phyloP scores from a whole-genome alignment of 441 rosid species.

The Gossypium aridum region DNA sequence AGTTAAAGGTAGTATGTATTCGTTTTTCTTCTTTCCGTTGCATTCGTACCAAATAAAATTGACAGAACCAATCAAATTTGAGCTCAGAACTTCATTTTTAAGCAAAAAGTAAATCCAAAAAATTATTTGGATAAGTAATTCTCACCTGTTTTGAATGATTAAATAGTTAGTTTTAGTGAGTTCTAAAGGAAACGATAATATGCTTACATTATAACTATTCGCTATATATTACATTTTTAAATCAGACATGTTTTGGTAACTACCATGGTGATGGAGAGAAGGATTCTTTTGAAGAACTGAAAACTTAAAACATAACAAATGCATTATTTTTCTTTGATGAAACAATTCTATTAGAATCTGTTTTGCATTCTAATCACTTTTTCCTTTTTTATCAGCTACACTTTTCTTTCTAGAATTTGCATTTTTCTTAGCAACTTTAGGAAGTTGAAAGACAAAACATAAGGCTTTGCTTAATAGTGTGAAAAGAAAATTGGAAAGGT shows the following conservation, averaged over 20 bases:
- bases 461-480: background rate
- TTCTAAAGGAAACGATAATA: background rate
- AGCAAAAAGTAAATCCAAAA: background rate
- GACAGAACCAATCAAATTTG: background rate
- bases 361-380: background rate
- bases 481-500: too few species aligned
- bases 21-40: background rate
- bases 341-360: background rate
- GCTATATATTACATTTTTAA: background rate
- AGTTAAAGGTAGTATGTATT: slow-evolving; percentile 40
- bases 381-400: background rate
- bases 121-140: background rate
- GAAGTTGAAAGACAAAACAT: background rate
- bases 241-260: background rate
- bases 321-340: background rate
- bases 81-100: background rate
- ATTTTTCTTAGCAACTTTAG: background rate
- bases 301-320: background rate
- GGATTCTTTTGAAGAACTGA: background rate
- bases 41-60: background rate
- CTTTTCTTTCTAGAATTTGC: background rate
- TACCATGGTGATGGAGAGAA: background rate
- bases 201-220: background rate
- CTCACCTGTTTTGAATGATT: background rate
- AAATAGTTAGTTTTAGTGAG: background rate